Evolutionary conservation across 768 basidiomycete species (phyloP).

Genomic region (Lactarius deliciosus): DNA sequence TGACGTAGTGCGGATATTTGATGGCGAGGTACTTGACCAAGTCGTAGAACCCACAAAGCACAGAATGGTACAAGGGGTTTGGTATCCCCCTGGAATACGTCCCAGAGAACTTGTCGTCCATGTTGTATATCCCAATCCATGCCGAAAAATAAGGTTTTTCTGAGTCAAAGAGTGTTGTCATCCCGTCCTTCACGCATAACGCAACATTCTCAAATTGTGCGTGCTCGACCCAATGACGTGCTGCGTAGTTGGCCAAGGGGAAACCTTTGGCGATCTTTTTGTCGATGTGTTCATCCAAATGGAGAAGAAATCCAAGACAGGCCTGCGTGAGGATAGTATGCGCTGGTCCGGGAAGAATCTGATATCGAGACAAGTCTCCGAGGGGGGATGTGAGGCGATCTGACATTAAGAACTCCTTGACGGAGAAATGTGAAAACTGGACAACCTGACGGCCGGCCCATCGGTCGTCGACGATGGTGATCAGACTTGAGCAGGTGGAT

Average conservation of each 20-base stretch:
- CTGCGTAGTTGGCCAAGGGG: not conserved
- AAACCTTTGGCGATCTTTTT: fast-evolving
- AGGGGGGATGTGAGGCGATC: not conserved
- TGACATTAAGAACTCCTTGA: not conserved
- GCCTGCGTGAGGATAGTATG: not conserved
- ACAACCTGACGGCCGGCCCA: not conserved
- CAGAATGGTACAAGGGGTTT: not conserved
- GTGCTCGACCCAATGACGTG: not conserved
- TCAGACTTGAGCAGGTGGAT: not conserved
- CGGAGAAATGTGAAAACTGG: not conserved
- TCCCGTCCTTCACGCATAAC: not conserved
- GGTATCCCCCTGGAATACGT: too few species aligned
- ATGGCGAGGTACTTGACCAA: not conserved
- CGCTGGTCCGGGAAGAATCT: not conserved
- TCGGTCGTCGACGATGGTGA: not conserved
- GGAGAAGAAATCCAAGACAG: not conserved
- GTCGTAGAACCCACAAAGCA: not conserved
- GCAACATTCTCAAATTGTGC: not conserved
- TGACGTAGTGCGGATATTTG: not conserved
- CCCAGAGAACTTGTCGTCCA: too few species aligned
- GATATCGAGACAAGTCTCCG: not conserved
- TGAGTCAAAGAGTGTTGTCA: not conserved
- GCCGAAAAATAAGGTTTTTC: not conserved
- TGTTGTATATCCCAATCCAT: not conserved
- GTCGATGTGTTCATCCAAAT: not conserved